These are phyloP conservation scores for Sequoia sempervirens DNA, from an alignment of 75 land plant genomes.

Conservation along the genomic window DNA sequence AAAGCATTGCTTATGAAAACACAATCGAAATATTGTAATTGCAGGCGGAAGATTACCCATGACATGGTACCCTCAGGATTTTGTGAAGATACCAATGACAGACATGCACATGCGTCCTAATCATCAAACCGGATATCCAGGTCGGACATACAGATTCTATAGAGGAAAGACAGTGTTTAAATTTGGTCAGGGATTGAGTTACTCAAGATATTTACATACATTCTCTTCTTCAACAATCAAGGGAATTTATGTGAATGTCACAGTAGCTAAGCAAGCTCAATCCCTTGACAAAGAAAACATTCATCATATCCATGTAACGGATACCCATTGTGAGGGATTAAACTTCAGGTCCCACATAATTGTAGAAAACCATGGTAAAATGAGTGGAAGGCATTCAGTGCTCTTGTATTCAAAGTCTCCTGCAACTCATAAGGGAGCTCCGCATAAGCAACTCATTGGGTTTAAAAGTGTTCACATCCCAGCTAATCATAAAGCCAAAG, in stretches of 20 bases:
- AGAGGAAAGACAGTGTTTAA: conserved; percentile 50
- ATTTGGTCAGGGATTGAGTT: conserved; percentile 86
- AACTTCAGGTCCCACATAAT: conserved; percentile 29
- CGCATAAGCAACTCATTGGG: conserved; percentile 67
- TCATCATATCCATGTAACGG: conserved; percentile 18
- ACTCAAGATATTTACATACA: conserved; percentile 45
- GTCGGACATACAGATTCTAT: conserved; percentile 84
- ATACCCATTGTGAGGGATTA: conserved; percentile 19
- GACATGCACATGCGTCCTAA: conserved; percentile 90
- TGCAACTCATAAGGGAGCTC: conserved; percentile 28
- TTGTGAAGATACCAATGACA: conserved; percentile 67
- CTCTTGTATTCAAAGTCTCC: conserved; percentile 47
- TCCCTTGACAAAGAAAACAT: conserved; percentile 2
- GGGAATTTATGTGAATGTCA: conserved; percentile 4
- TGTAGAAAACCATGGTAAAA: conserved; percentile 54
- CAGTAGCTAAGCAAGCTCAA: neutral
- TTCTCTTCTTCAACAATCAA: conserved; percentile 21
- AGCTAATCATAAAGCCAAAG: conserved; percentile 29
- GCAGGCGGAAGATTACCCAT: conserved; percentile 82
- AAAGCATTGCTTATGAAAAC: neutral
- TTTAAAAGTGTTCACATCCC: conserved; percentile 48
- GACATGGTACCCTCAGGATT: conserved; percentile 91
- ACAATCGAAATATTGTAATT: neutral
- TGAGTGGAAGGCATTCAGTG: conserved; percentile 67
- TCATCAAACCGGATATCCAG: conserved; percentile 63